These are phyloP conservation scores for Penicillium rolfsii DNA, from an alignment of 2,329 filamentous ascomycete genomes.

Conservation along the genomic window DNA sequence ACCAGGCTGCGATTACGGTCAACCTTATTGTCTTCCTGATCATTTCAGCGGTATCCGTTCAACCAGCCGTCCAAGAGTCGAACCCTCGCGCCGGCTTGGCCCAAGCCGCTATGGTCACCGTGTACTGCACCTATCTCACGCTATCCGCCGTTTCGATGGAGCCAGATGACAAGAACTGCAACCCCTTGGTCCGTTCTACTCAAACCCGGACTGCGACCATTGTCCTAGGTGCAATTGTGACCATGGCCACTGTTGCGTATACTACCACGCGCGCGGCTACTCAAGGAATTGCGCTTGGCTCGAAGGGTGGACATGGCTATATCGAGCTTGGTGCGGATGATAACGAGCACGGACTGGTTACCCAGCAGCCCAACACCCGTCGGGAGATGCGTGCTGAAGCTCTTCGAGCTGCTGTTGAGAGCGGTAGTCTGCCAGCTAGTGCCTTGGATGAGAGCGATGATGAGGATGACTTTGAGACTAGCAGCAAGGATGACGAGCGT, in stretches of 20 bases:
- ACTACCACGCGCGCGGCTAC: constrained; percentile 96
- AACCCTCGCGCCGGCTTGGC: constrained; percentile 93
- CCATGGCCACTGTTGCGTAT: constrained; percentile 95
- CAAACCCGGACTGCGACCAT: constrained; percentile 89
- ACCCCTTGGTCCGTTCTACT: constrained; percentile 81
- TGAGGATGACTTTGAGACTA: constrained; percentile 64
- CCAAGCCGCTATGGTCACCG: constrained; percentile 95
- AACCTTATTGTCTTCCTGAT: constrained; percentile 83
- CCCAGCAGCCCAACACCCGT: constrained; percentile 76
- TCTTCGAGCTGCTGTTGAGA: constrained; percentile 86
- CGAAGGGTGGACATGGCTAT: constrained; percentile 58
- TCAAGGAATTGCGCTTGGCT: constrained; percentile 67
- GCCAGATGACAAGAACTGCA: constrained; percentile 91
- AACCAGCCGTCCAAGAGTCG: constrained; percentile 84
- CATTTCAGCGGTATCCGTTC: constrained; percentile 83
- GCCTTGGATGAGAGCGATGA: constrained; percentile 76
- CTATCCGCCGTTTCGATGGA: constrained; percentile 99
- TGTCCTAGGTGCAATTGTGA: constrained; percentile 90
- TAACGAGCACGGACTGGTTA: constrained; percentile 82
- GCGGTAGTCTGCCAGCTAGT: constrained; percentile 87
- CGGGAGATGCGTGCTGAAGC: constrained; percentile 93
- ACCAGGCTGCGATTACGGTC: constrained; percentile 91
- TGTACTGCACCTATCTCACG: constrained; percentile 98
- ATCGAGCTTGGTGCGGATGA: constrained; percentile 67
- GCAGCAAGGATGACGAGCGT: constrained; percentile 83